Conservation (phyloP, 2,329 filamentous ascomycete genomes). For the Tothia fuscella region DNA sequence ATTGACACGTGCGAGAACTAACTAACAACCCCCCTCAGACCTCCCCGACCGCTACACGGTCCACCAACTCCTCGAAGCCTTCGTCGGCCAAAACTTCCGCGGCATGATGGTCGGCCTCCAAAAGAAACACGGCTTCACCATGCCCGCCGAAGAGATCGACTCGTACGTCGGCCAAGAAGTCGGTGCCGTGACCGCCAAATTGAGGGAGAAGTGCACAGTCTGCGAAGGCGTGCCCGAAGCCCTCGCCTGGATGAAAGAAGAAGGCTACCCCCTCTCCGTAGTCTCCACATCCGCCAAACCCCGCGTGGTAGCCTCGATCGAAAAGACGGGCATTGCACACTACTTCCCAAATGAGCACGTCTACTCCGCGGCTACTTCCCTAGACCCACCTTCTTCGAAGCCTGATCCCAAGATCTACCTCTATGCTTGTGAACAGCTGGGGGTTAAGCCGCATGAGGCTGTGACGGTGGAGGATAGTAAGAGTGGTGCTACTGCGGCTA, state of each 20-base stretch:
- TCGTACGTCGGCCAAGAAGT: constrained; percentile 66
- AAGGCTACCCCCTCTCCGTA: constrained; percentile 63
- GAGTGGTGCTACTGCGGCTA: constrained; percentile 67
- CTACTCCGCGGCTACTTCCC: constrained; percentile 71
- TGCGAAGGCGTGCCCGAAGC: constrained; percentile 57
- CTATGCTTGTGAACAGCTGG: constrained; percentile 60
- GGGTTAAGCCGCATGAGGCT: constrained; percentile 57
- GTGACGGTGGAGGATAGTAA: constrained; percentile 79
- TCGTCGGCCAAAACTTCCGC: constrained; percentile 89
- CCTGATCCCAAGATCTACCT: constrained; percentile 84
- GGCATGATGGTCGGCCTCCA: constrained; percentile 75
- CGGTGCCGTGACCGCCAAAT: constrained; percentile 70
- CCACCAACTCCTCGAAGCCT: constrained; percentile 67
- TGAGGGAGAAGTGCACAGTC: constrained; percentile 53
- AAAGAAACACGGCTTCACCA: constrained; percentile 60
- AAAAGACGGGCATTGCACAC: constrained; percentile 66
- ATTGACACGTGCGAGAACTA: no score
- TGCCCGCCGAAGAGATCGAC: constrained; percentile 57
- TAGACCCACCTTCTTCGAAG: constrained; percentile 74
- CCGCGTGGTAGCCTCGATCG: constrained; percentile 64
- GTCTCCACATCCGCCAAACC: constrained; percentile 71
- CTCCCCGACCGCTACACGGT: constrained; percentile 63
- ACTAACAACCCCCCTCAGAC: no score
- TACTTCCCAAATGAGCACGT: constrained; percentile 67
- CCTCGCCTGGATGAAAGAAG: constrained; percentile 51